These are phyloP conservation scores for Blastomyces gilchristii DNA, from an alignment of 2,329 filamentous ascomycete species.

Conservation along the genomic window DNA sequence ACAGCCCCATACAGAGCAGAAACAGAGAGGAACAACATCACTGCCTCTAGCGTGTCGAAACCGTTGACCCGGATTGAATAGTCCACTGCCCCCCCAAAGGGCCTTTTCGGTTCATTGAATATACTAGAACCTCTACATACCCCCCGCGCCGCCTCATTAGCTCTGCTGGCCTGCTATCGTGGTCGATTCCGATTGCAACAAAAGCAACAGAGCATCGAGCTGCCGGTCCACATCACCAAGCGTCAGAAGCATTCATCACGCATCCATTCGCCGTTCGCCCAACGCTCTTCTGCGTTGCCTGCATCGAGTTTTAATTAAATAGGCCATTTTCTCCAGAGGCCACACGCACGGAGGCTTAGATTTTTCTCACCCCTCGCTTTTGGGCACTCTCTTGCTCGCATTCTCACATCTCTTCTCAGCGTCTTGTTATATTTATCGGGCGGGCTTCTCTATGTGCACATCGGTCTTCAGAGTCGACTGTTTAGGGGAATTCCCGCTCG, in stretches of 20 bases:
- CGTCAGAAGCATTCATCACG: not conserved
- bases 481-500: not conserved
- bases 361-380: not conserved
- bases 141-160: not conserved
- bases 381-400: not conserved
- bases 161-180: slow-evolving; percentile 6
- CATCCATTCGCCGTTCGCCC: not conserved
- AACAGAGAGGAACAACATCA: not conserved
- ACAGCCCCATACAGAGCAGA: not conserved
- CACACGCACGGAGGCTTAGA: too few species aligned
- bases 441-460: not conserved
- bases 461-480: not conserved
- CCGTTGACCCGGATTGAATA: not conserved
- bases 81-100: not conserved
- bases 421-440: too few species aligned
- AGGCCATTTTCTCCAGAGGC: not conserved
- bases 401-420: too few species aligned
- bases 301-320: not conserved
- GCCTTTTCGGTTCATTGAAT: not conserved
- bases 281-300: not conserved
- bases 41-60: too few species aligned
- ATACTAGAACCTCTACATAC: not conserved
- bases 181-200: slow-evolving; percentile 9
- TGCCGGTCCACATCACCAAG: slow-evolving; percentile 3
- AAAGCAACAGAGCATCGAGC: not conserved